Evolutionary conservation across 345 rosid genomes (phyloP).

Genomic region (Combretum micranthum): DNA sequence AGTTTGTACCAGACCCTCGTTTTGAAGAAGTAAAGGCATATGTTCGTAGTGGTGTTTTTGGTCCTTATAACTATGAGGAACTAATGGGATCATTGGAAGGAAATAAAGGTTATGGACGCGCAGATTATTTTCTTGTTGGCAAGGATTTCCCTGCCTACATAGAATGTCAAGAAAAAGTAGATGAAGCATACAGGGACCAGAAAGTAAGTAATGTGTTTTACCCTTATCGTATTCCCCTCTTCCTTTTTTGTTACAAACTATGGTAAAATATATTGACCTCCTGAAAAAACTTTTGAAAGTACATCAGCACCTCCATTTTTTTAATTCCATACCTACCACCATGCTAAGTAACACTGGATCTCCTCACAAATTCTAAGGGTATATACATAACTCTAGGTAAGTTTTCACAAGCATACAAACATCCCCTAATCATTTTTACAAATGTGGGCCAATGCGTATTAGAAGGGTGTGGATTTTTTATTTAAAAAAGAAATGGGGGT

Average conservation of each 20-base stretch:
- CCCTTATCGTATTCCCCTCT: background rate
- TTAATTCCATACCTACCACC: no score
- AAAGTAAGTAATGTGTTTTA: constrained; percentile 22
- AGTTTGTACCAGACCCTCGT: constrained; percentile 35
- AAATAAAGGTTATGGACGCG: constrained; percentile 42
- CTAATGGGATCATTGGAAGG: constrained; percentile 50
- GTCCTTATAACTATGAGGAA: constrained; percentile 36
- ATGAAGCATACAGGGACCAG: constrained; percentile 47
- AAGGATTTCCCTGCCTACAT: constrained; percentile 51
- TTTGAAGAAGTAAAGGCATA: constrained; percentile 47
- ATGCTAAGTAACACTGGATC: no score
- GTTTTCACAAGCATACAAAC: no score
- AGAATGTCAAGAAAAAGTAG: constrained; percentile 54
- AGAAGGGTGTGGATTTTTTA: no score
- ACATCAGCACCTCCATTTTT: no score
- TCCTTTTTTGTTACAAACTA: no score
- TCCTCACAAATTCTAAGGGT: no score
- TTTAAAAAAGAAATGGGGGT: no score
- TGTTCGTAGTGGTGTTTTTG: constrained; percentile 38
- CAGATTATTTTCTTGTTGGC: constrained; percentile 54
- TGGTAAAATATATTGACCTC: background rate
- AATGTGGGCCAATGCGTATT: no score
- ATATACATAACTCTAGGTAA: no score
- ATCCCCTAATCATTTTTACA: no score
- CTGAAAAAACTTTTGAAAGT: background rate